Base-by-base conservation (phyloP, 2,329 filamentous ascomycete genomes). In the Didymella lethalis region DNA sequence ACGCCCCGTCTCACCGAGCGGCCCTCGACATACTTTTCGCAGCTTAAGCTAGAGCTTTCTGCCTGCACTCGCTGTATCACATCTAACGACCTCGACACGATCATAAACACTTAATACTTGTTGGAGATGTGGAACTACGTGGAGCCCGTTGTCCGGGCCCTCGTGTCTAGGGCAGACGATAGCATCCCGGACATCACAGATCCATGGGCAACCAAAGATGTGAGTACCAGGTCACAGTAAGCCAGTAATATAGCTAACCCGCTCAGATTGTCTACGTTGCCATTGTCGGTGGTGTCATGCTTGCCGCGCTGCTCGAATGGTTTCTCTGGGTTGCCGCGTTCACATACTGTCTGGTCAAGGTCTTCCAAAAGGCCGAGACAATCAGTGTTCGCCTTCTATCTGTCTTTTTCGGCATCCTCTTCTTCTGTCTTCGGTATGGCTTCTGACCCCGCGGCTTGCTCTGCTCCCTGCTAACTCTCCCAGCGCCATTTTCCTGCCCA, bases 271-370 rank as follows among this genome's bases (percentile, higher is more conserved):
- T 94, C 56, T 97, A 96, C 75, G 89, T 93, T 8, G 82, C 88
- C 55, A 89, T 97, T 65, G 85, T 97, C 34, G 91, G 91, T 18
- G 78, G 89, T 7, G 82, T 97, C 48, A 92, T 97, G 88, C 70
- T 95, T 25, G 91, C 90, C 59, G 94, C 94, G 2, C 83, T 93
- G 29, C 82, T 98, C 8, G 94, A 98, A 80, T 98, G 95, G 93
- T 88, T 97, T 61, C 85, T 98, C 14, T 97, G 93, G 92, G 84
- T 98, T 40, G 88, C 90, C n/a, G 93, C 94, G 3, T 98, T 98
- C 74, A 75, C 95, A 63, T 98, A 97, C 78, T 98, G 94, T 74
- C 82, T 97, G 1, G 81, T 88, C 72, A 97, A 97, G 76, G 93
- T 94, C 29, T 97, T 90, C 70, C 83, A 87, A 64, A 98, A 98